Percentiles rank a stretch among this genome's conserved stretches.
Evolutionary conservation across 768 basidiomycete genomes (phyloP).

Genomic region (Lactarius trivialis): DNA sequence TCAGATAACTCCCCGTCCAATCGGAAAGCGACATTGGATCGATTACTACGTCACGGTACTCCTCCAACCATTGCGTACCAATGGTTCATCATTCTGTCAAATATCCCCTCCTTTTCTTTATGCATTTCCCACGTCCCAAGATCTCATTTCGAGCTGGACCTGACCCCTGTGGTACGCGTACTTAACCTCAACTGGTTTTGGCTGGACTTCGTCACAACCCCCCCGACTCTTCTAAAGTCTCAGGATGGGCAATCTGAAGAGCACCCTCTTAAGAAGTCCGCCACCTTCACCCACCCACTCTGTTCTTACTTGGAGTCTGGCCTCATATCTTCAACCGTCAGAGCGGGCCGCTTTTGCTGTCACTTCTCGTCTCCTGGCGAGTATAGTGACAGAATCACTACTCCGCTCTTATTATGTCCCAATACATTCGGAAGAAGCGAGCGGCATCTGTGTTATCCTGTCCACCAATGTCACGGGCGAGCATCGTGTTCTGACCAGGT

Average conservation of each 20-base stretch:
- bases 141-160: background rate
- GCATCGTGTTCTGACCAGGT: conserved; percentile 30
- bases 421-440: conserved; percentile 23
- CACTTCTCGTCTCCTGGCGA: conserved; percentile 42
- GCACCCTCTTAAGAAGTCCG: background rate
- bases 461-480: conserved; percentile 34
- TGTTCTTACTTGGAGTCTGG: conserved; percentile 9
- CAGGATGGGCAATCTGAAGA: background rate
- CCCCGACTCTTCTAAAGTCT: background rate
- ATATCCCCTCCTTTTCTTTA: background rate
- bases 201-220: background rate
- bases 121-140: background rate
- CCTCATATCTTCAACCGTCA: conserved; percentile 6
- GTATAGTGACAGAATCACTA: conserved; percentile 43
- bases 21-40: background rate
- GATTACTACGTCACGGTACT: background rate
- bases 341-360: conserved; percentile 39
- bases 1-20: background rate
- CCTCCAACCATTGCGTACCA: no score
- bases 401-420: conserved; percentile 39
- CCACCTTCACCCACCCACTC: background rate
- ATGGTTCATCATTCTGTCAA: background rate
- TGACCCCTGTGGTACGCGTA: background rate
- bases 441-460: conserved; percentile 37
- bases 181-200: background rate